Conservation (phyloP, 2,329 filamentous ascomycete genomes). For the Cytospora leucostoma region DNA sequence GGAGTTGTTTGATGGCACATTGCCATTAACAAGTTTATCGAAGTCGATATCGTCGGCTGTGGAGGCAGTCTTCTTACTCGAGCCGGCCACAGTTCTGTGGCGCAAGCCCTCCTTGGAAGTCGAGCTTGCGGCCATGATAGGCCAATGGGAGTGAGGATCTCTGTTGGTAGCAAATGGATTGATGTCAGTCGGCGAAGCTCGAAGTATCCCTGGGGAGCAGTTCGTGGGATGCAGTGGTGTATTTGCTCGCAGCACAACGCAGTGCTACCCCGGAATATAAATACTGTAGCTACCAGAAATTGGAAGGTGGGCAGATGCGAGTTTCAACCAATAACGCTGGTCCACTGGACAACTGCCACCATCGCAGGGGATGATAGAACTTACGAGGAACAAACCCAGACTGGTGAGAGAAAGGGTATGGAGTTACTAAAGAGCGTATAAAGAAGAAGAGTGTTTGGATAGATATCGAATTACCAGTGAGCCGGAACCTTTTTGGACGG, state of each 20-base stretch:
- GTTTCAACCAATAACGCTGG: not conserved
- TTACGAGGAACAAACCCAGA: not conserved
- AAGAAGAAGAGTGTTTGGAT: slow-evolving; percentile 6
- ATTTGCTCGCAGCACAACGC: not conserved
- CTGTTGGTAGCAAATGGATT: slow-evolving; percentile 4
- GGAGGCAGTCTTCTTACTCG: slow-evolving; percentile 51
- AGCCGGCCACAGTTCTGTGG: slow-evolving; percentile 55
- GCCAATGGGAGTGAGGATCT: slow-evolving; percentile 8
- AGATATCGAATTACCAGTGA: not conserved
- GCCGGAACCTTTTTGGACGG: slow-evolving; percentile 13
- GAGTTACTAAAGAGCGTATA: slow-evolving; percentile 14
- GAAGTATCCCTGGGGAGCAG: not conserved
- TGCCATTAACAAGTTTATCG: slow-evolving; percentile 51
- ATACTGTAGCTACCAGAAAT: slow-evolving; percentile 14
- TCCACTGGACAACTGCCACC: slow-evolving; percentile 4
- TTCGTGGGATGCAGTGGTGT: not conserved
- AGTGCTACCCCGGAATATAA: not conserved
- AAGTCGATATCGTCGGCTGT: slow-evolving; percentile 49
- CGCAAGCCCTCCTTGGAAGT: slow-evolving; percentile 60
- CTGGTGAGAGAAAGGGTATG: not conserved
- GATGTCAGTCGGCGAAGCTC: slow-evolving; percentile 11
- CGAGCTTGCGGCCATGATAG: slow-evolving; percentile 50
- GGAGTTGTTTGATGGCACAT: slow-evolving; percentile 46
- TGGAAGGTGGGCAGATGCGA: slow-evolving; percentile 24
- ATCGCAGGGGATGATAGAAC: not conserved